Percentiles rank a stretch among this genome's conserved stretches.
phyloP scores from a whole-genome alignment of 1,284 basidiomycete genomes.

The Ceratobasidium sp. region DNA sequence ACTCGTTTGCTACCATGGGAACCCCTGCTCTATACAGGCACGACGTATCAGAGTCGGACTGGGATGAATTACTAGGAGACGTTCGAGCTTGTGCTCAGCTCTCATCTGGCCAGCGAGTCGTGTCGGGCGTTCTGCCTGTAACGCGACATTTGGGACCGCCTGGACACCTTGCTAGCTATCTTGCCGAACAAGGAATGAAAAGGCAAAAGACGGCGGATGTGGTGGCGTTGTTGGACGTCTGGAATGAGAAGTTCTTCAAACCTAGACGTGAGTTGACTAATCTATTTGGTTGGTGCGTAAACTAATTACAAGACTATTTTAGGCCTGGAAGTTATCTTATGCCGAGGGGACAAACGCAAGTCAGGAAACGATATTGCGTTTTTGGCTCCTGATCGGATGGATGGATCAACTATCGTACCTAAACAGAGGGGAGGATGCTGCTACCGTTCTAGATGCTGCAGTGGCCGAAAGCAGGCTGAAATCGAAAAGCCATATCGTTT shows the following conservation, averaged over 20 bases:
- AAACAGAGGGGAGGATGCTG: slow-evolving; percentile 9
- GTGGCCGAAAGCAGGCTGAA: background rate
- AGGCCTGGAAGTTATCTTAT: slow-evolving; percentile 25
- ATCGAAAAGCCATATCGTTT: slow-evolving; percentile 23
- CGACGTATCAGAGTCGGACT: slow-evolving; percentile 12
- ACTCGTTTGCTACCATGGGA: background rate
- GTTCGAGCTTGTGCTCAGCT: background rate
- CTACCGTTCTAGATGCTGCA: background rate
- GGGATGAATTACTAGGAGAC: slow-evolving; percentile 12
- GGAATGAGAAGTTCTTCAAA: slow-evolving; percentile 28
- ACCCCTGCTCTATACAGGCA: slow-evolving; percentile 1
- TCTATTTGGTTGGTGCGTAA: background rate
- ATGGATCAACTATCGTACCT: background rate
- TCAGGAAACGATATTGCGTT: slow-evolving; percentile 4
- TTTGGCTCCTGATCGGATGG: slow-evolving; percentile 19
- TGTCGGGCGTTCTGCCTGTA: slow-evolving; percentile 6
- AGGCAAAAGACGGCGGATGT: background rate
- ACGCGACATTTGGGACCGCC: slow-evolving; percentile 3
- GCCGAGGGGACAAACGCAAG: slow-evolving; percentile 25
- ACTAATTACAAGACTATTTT: background rate
- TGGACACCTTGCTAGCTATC: background rate
- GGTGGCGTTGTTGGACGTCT: slow-evolving; percentile 8
- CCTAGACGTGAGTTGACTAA: slow-evolving; percentile 14
- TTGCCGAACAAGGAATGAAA: background rate
- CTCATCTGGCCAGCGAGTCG: slow-evolving; percentile 5